Percentiles rank a stretch among this genome's conserved stretches.
Conservation (phyloP, 179 eudicot genomes). For the Beta macrorhiza region DNA sequence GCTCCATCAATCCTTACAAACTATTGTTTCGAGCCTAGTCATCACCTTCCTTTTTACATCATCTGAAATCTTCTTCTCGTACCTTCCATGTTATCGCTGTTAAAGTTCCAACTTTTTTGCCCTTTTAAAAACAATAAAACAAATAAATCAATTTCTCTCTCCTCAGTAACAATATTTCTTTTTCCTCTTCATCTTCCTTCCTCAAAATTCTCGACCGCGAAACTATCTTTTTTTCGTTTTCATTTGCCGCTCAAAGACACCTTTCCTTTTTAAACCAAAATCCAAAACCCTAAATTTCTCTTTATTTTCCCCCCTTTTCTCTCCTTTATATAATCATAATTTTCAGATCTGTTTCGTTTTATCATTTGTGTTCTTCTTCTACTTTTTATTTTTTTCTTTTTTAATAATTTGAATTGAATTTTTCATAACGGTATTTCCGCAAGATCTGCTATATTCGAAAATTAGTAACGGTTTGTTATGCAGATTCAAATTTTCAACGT, state of each 20-base stretch:
- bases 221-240: conserved; percentile 36
- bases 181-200: conserved; percentile 4
- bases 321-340: neutral
- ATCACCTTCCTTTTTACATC: neutral
- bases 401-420: neutral
- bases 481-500: conserved; percentile 8
- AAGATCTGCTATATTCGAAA: conserved; percentile 29
- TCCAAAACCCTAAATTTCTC: conserved; percentile 39
- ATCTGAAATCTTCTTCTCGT: neutral
- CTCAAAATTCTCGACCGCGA: conserved; percentile 49
- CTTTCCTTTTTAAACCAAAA: neutral
- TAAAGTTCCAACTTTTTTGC: neutral
- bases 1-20: neutral
- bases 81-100: neutral
- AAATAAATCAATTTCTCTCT: neutral
- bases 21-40: too few species aligned
- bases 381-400: neutral
- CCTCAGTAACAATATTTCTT: neutral
- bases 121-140: neutral
- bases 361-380: conserved; percentile 1
- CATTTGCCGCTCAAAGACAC: conserved; percentile 48
- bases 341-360: conserved; percentile 35
- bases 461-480: conserved; percentile 1
- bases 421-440: conserved; percentile 19
- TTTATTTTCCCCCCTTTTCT: neutral